Percentiles rank a stretch among this genome's conserved stretches.
phyloP scores from a whole-genome alignment of 257 asterid genomes.

The Rubia yunnanensis region DNA sequence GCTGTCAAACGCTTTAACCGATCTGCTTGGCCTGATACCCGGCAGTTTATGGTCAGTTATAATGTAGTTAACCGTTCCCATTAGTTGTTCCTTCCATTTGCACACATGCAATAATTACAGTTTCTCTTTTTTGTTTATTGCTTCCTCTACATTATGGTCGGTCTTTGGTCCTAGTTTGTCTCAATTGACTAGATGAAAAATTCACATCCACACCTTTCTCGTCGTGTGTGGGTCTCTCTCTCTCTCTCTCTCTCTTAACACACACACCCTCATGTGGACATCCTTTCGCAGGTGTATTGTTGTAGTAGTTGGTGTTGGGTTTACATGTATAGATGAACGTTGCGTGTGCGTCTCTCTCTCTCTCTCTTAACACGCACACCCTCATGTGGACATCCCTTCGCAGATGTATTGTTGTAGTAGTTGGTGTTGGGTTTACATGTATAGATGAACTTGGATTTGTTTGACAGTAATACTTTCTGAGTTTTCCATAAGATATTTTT shows the following conservation, averaged over 20 bases:
- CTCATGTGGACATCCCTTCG: not conserved
- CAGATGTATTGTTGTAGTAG: not conserved
- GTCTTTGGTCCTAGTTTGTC: not conserved
- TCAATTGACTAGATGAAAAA: slow-evolving; percentile 4
- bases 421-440: not conserved
- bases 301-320: not conserved
- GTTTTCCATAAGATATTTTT: not conserved
- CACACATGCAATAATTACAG: not conserved
- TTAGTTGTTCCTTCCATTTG: not conserved
- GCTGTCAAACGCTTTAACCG: slow-evolving; percentile 94
- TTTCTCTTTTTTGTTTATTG: not conserved
- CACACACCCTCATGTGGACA: not conserved
- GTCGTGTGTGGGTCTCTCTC: not conserved
- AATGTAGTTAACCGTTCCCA: not conserved
- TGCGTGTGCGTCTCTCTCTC: too few species aligned
- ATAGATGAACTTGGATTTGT: not conserved
- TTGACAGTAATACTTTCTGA: not conserved
- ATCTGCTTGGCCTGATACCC: slow-evolving; percentile 81
- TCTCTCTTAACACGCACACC: not conserved
- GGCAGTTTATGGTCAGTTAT: slow-evolving; percentile 75
- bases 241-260: not conserved
- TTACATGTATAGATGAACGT: not conserved
- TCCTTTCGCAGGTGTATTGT: not conserved
- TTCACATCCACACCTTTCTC: not conserved
- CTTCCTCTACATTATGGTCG: not conserved